Percentiles rank a stretch among this genome's conserved stretches.
Evolutionary conservation across 2,329 filamentous ascomycete species (phyloP).

Genomic region (Talaromyces sp.): DNA sequence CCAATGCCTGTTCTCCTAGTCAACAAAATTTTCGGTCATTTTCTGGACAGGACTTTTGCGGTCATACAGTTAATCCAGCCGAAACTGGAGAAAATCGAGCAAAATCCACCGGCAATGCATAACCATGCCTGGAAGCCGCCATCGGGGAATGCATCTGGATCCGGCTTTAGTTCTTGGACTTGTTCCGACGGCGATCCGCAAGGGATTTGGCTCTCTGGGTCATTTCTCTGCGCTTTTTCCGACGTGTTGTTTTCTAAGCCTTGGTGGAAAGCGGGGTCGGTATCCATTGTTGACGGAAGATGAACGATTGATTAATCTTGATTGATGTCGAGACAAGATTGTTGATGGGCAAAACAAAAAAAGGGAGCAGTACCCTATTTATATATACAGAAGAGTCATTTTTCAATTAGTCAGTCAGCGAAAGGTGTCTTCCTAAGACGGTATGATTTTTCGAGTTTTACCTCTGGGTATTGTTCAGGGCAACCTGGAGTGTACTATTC

Average conservation of each 20-base stretch:
- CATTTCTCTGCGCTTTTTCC: not conserved
- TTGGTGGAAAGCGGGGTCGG: not conserved
- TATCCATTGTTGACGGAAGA: too few relatives aligned
- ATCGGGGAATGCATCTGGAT: not conserved
- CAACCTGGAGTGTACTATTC: too few relatives aligned
- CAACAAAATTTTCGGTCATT: not conserved
- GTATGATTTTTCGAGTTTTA: too few relatives aligned
- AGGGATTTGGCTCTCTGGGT: not conserved
- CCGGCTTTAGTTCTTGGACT: not conserved
- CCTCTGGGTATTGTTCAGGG: too few relatives aligned
- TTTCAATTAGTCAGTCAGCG: too few relatives aligned
- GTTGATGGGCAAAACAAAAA: too few relatives aligned
- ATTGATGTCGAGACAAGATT: too few relatives aligned
- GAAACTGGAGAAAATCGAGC: not conserved
- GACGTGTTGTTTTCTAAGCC: not conserved
- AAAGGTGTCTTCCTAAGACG: too few relatives aligned
- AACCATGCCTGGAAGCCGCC: not conserved
- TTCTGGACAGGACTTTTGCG: not conserved
- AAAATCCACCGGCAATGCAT: not conserved
- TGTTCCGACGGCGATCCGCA: not conserved
- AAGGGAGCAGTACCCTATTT: too few relatives aligned
- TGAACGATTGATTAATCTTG: too few relatives aligned
- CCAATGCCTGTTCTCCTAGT: constrained; percentile 2
- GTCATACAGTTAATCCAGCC: not conserved
- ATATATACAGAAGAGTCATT: too few relatives aligned